Base-by-base conservation (phyloP, 129 eudicot genomes). In the Chrysanthemum makinoi region DNA sequence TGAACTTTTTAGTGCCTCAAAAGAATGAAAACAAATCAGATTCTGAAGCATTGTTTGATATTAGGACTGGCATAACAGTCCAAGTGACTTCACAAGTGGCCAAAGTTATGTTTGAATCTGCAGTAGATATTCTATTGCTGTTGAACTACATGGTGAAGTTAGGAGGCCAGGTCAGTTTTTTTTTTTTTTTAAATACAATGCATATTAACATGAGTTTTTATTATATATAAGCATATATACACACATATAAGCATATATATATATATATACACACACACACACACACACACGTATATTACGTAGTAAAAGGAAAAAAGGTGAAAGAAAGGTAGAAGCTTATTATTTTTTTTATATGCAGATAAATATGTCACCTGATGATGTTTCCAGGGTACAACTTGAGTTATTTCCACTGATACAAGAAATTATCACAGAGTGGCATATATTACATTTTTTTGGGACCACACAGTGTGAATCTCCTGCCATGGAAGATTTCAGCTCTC, bases 51-150 rank as follows among this genome's bases (percentile, higher is more conserved):
- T 28, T 30, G 19, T 82, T 81, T 72, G 84, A 79, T 77, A 63
- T 84, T 70, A 86, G 72, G 65, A 77, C 73, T 74, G 75, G 84
- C 62, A 49, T 82, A 24, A 80, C 82, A 13, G 92, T 94, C 35
- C 96, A 94, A 74, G 87, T 94, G 68, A 94, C 93, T 51, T 82
- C 92, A 60, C 98, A 94, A 77, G 83, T 94, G 80, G 86, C 98
- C 35, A 86, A 82, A 82, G 86, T 83, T 77, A 87, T 94, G 95
- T 89, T 94, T 77, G 96, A 94, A 77, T 89, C 95, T 76, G 93
- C 91, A 51, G 72, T 89, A 77, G 92, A 87, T 68, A 74, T 94
- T 52, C 84, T 87, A 47, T 71, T 89, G 83, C 83, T 94, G 67
- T 84, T 94, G 48, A 82, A 76, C 82, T 94, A 94, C 82, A 76